Percentiles rank a stretch among this genome's conserved stretches.
phyloP scores from a whole-genome alignment of 2,329 filamentous ascomycete genomes.

The Alternaria sp. region DNA sequence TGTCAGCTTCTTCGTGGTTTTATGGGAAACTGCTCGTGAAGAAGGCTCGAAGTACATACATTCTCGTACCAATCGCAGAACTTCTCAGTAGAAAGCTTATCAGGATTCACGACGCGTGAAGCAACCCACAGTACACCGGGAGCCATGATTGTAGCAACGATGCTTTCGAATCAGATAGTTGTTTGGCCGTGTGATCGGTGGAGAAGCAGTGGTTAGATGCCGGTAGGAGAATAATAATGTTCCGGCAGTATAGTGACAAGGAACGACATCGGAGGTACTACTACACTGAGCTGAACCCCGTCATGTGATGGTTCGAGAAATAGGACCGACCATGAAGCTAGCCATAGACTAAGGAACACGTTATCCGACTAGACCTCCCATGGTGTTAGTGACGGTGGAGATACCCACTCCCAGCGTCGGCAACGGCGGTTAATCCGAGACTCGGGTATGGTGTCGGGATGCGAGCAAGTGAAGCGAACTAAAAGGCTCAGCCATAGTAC shows the following conservation, averaged over 20 bases:
- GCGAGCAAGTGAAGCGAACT: not conserved
- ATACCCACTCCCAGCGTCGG: not conserved
- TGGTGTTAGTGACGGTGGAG: not conserved
- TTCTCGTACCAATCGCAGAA: conserved; percentile 41
- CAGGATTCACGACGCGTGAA: conserved; percentile 19
- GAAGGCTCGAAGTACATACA: not conserved
- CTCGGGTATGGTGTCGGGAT: not conserved
- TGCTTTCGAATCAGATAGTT: not conserved
- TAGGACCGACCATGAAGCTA: not conserved
- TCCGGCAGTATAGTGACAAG: not conserved
- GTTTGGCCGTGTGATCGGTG: not conserved
- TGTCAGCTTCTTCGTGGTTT: not conserved
- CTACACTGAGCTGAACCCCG: not conserved
- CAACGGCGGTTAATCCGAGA: not conserved
- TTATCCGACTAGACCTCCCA: not conserved
- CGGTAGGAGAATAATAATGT: not conserved
- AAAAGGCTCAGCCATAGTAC: not conserved
- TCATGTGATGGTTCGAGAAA: not conserved
- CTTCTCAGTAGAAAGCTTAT: conserved; percentile 11
- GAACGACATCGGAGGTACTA: not conserved
- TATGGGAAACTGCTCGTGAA: not conserved
- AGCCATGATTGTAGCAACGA: conserved; percentile 16
- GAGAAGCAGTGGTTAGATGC: not conserved
- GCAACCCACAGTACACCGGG: conserved; percentile 38
- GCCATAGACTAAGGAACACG: not conserved